Evolutionary conservation across 2,329 filamentous ascomycete species (phyloP), one percentile per base, ranked within the genome.

Genomic region (Aspergillus viridinutans): DNA sequence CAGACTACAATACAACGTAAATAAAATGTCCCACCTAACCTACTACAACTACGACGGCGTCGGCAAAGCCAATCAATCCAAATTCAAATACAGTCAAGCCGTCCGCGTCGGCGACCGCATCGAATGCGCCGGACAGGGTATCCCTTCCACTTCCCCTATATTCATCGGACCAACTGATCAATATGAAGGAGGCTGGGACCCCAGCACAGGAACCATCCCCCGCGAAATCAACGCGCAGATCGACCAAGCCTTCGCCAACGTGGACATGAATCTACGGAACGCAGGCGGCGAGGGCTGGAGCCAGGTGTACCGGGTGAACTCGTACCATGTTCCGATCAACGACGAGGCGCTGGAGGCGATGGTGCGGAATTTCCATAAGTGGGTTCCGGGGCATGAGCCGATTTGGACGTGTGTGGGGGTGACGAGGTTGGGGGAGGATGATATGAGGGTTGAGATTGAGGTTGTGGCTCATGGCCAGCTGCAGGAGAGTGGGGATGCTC

Each of bases 371-470:
- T 75, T 84, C 47, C 70, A 70, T 56, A 78, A 78, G 60, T 83
- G 77, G 69, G 78, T 81, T 70, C 81, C 81, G 0, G 64, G 79
- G 32, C 81, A 85, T 61, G 64, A 77, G 57, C 82, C 83, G 0
- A 71, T 83, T 1, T 83, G 80, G 80, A 86, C 83, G 0, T 74
- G 70, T 56, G 70, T 86, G 14, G 82, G 80, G 0, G 83, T 86
- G 1, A 62, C 71, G 1, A 62, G 71, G 35, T 65, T 86, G 6
- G 82, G 72, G 0, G 67, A 74, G 55, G 74, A 77, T 28, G 76
- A 74, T 32, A 86, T 86, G 83, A 67, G 73, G 23, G 76, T 86
- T 3, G 83, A 86, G 71, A 81, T 86, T 67, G 83, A 86, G 67
- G 82, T 83, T 9, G 72, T 73, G 8, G 81, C 81, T 1, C 70